Evolutionary conservation across 1,284 basidiomycete species (phyloP).

Genomic region (Microbotryum saponariae): DNA sequence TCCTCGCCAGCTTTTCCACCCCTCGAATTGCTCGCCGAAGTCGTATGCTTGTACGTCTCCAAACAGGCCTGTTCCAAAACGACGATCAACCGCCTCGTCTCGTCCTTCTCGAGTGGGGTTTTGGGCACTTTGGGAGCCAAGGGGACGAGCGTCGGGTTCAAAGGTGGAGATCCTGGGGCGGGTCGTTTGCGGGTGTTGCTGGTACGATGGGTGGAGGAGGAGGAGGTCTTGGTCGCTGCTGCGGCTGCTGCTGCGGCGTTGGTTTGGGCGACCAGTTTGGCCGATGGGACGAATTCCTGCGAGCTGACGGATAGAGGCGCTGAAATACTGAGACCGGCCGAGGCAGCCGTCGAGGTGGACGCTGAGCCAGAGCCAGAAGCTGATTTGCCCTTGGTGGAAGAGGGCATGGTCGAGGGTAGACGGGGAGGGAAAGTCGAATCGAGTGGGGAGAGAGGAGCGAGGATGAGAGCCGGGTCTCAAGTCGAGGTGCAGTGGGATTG

Average conservation of each 20-base stretch:
- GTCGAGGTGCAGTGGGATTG: no score
- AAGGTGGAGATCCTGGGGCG: conserved; percentile 24
- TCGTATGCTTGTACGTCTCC: conserved; percentile 71
- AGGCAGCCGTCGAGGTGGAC: no score
- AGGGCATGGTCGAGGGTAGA: no score
- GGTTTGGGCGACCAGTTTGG: neutral
- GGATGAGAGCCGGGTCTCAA: no score
- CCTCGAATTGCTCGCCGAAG: conserved; percentile 41
- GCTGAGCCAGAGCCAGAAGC: no score
- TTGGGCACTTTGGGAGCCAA: conserved; percentile 70
- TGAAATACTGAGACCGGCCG: neutral
- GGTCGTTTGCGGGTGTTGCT: conserved; percentile 25
- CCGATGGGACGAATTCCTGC: conserved; percentile 24
- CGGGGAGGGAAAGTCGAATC: no score
- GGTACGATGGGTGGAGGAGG: neutral
- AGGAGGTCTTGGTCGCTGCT: neutral
- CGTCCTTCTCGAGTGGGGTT: conserved; percentile 50
- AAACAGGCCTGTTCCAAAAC: conserved; percentile 89
- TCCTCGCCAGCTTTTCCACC: conserved; percentile 56
- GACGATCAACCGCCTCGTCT: conserved; percentile 71
- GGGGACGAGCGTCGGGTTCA: conserved; percentile 70
- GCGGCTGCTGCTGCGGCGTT: conserved; percentile 1
- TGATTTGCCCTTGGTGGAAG: no score
- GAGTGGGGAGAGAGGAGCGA: no score
- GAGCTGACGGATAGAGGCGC: conserved; percentile 19